These are phyloP conservation scores for Fusarium virguliforme DNA, from an alignment of 2,329 filamentous ascomycete genomes.

Conservation along the genomic window DNA sequence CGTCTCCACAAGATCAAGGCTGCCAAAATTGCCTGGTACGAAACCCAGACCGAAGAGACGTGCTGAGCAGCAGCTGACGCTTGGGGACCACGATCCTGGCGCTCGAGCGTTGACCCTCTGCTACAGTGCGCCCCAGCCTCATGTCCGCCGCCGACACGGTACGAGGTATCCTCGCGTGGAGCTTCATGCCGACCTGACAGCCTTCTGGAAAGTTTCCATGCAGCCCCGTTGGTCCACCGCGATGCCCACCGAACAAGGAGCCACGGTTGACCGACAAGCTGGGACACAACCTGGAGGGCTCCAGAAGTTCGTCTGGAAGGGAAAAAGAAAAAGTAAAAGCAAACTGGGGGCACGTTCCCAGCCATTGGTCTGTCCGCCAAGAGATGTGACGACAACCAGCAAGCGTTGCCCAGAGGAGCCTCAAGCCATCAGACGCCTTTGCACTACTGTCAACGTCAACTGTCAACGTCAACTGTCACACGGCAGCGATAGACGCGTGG, in stretches of 20 bases:
- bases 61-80: slow-evolving; percentile 19
- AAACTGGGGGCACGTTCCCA: background rate
- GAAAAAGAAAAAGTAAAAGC: slow-evolving; percentile 18
- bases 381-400: background rate
- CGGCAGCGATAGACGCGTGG: slow-evolving; percentile 7
- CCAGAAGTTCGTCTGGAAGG: slow-evolving; percentile 25
- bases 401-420: background rate
- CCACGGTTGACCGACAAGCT: slow-evolving; percentile 39
- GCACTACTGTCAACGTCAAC: background rate
- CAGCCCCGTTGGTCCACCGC: slow-evolving; percentile 44
- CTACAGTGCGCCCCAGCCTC: slow-evolving; percentile 38
- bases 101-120: slow-evolving; percentile 10
- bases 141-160: slow-evolving; percentile 26
- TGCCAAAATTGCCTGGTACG: slow-evolving; percentile 42
- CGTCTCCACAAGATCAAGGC: slow-evolving; percentile 41
- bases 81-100: slow-evolving; percentile 26
- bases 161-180: slow-evolving; percentile 33
- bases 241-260: slow-evolving; percentile 40
- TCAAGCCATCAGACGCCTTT: background rate
- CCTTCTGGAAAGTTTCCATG: slow-evolving; percentile 54
- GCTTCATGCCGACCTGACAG: slow-evolving; percentile 37
- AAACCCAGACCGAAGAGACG: slow-evolving; percentile 38
- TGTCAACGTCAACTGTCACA: slow-evolving; percentile 18
- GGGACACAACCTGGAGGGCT: slow-evolving; percentile 23
- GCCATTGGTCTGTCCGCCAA: background rate